Evolutionary conservation across 2,329 filamentous ascomycete genomes (phyloP).

Genomic region (Penicillium corylophilum): DNA sequence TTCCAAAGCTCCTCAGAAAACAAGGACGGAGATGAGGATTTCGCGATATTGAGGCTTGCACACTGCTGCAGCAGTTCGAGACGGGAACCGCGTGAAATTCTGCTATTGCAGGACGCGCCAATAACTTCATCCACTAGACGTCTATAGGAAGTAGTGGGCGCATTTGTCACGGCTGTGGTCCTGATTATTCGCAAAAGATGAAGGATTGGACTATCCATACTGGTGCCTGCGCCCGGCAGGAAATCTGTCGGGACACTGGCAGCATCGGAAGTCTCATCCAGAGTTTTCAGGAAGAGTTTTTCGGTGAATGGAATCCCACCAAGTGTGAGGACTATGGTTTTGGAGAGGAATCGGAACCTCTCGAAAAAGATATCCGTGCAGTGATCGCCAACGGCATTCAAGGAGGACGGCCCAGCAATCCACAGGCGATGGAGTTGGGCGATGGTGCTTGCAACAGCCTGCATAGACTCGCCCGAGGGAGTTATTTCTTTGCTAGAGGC

Average conservation of each 20-base stretch:
- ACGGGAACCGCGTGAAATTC: conserved; percentile 35
- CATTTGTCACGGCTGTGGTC: conserved; percentile 14
- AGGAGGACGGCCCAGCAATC: conserved; percentile 51
- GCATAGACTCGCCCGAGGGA: conserved; percentile 76
- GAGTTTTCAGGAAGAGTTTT: conserved; percentile 52
- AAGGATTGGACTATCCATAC: conserved; percentile 37
- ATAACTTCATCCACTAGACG: conserved; percentile 32
- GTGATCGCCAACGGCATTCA: conserved; percentile 31
- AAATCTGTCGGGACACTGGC: conserved; percentile 39
- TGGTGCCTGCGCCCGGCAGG: conserved; percentile 25
- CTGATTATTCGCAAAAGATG: conserved; percentile 41
- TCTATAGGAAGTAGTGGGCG: conserved; percentile 27
- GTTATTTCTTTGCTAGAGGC: conserved; percentile 82
- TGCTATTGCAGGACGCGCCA: conserved; percentile 34
- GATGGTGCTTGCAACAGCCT: conserved; percentile 71
- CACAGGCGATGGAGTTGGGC: conserved; percentile 69
- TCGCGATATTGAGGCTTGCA: conserved; percentile 27
- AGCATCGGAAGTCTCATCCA: conserved; percentile 56
- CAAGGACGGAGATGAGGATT: conserved; percentile 7
- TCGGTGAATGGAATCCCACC: conserved; percentile 52
- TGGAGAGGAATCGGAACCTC: conserved; percentile 53
- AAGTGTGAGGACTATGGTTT: conserved; percentile 51
- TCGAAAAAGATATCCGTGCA: conserved; percentile 44
- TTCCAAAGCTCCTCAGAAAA: conserved; percentile 36
- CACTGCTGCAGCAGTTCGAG: conserved; percentile 42